phyloP scores from a whole-genome alignment of 1,284 basidiomycete genomes.

The Trichosporon sp. region DNA sequence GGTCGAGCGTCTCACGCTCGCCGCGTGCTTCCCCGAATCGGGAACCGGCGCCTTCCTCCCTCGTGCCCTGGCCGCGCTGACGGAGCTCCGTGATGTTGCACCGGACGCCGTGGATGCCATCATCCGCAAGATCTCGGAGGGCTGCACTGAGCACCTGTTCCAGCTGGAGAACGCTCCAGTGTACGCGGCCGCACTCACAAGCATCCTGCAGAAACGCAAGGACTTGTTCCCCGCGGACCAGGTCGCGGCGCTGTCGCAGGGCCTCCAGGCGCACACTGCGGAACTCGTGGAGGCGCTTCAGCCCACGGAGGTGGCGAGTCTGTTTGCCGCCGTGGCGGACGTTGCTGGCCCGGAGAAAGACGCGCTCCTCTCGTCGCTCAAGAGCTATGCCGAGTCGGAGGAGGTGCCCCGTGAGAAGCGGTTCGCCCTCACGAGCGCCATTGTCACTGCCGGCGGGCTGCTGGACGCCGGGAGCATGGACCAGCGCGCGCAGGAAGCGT shows the following conservation, averaged over 20 bases:
- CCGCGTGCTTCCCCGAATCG: conserved; percentile 17
- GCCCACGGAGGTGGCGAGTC: conserved; percentile 14
- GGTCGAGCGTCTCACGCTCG: conserved; percentile 64
- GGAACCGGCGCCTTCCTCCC: conserved; percentile 16
- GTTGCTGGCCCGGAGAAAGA: conserved; percentile 9
- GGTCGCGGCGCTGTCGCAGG: conserved; percentile 18
- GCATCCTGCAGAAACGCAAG: conserved; percentile 16
- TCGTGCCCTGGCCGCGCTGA: conserved; percentile 15
- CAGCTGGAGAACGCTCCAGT: neutral
- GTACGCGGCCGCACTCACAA: conserved; percentile 21
- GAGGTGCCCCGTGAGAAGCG: conserved; percentile 17
- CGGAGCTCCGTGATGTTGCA: conserved; percentile 5
- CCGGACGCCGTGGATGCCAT: conserved; percentile 9
- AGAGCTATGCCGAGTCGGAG: conserved; percentile 16
- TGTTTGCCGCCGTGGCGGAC: conserved; percentile 18
- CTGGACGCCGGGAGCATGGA: conserved; percentile 27
- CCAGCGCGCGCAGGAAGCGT: conserved; percentile 30
- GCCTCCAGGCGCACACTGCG: conserved; percentile 19
- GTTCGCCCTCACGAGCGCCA: conserved; percentile 20
- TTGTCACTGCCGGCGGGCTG: conserved; percentile 15
- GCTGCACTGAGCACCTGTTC: conserved; percentile 19
- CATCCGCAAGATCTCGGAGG: conserved; percentile 19
- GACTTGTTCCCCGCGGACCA: conserved; percentile 19
- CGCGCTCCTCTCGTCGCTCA: conserved; percentile 14
- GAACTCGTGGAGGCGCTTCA: conserved; percentile 20